phyloP scores from a whole-genome alignment of 2,329 filamentous ascomycete species.

The Akanthomyces muscarius region DNA sequence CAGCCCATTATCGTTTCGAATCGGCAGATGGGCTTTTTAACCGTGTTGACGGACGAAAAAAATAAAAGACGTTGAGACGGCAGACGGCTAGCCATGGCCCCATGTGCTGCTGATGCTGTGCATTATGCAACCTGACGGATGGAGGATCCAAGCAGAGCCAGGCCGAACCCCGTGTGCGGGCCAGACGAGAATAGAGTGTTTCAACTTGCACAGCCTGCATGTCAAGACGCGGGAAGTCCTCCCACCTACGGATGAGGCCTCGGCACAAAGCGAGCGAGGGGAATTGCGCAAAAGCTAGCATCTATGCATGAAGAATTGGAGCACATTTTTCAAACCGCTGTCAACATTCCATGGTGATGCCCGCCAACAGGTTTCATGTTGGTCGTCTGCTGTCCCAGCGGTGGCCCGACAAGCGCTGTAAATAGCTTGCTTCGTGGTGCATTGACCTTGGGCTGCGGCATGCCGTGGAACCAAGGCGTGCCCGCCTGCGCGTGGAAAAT shows the following conservation, averaged over 20 bases:
- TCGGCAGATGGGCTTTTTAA: neutral
- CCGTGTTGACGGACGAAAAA: neutral
- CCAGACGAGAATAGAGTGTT: constrained; percentile 2
- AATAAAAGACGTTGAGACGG: neutral
- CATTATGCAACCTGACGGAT: neutral
- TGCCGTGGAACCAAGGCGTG: neutral
- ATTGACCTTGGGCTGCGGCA: neutral
- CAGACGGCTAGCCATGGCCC: neutral
- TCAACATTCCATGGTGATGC: neutral
- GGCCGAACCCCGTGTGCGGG: neutral
- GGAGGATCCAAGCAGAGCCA: neutral
- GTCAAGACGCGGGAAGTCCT: neutral
- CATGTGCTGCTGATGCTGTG: neutral
- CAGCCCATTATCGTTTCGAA: neutral
- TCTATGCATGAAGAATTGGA: neutral
- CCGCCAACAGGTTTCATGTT: neutral
- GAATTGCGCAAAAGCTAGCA: neutral
- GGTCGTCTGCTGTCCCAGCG: neutral
- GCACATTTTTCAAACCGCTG: neutral
- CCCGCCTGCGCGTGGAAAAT: too few relatives aligned
- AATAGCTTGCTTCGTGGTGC: neutral
- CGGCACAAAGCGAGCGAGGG: neutral
- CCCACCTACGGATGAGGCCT: neutral
- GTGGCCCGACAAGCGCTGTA: neutral
- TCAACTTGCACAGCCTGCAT: constrained; percentile 12